Percentiles rank a stretch among this genome's conserved stretches.
Evolutionary conservation across 305 asterid genomes (phyloP).

Genomic region (Petunia hybrid): DNA sequence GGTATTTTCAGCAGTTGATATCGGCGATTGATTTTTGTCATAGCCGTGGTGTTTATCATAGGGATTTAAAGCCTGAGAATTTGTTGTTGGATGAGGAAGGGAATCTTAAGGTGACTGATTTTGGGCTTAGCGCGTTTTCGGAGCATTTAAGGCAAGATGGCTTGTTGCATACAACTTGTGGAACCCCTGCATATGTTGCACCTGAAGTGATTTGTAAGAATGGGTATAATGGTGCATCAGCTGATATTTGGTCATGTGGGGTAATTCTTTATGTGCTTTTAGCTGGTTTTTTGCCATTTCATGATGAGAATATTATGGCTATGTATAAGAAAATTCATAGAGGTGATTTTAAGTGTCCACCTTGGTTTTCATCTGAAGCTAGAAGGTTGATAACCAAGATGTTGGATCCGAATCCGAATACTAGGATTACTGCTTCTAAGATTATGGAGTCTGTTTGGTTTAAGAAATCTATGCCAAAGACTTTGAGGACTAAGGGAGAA

Average conservation of each 20-base stretch:
- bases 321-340: slow-evolving; percentile 81
- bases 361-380: slow-evolving; percentile 87
- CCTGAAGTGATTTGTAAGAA: slow-evolving; percentile 81
- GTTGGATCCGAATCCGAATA: slow-evolving; percentile 83
- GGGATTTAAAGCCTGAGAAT: slow-evolving; percentile 79
- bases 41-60: slow-evolving; percentile 79
- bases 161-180: slow-evolving; percentile 75
- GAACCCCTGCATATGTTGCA: slow-evolving; percentile 81
- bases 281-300: slow-evolving; percentile 87
- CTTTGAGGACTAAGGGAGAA: slow-evolving; percentile 40
- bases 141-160: slow-evolving; percentile 78
- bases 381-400: slow-evolving; percentile 66
- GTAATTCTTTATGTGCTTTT: slow-evolving; percentile 75
- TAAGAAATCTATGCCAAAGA: slow-evolving; percentile 57
- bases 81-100: slow-evolving; percentile 67
- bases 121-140: slow-evolving; percentile 68
- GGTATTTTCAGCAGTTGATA: slow-evolving; percentile 72
- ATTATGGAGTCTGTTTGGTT: slow-evolving; percentile 85
- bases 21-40: slow-evolving; percentile 83
- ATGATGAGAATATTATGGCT: slow-evolving; percentile 68
- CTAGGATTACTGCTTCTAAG: slow-evolving; percentile 66
- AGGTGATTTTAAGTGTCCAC: slow-evolving; percentile 94
- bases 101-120: slow-evolving; percentile 69
- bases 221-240: slow-evolving; percentile 77
- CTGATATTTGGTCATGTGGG: slow-evolving; percentile 95